These are phyloP conservation scores for Phyllosticta citriasiana DNA, from an alignment of 2,329 filamentous ascomycete species.

Conservation along the genomic window DNA sequence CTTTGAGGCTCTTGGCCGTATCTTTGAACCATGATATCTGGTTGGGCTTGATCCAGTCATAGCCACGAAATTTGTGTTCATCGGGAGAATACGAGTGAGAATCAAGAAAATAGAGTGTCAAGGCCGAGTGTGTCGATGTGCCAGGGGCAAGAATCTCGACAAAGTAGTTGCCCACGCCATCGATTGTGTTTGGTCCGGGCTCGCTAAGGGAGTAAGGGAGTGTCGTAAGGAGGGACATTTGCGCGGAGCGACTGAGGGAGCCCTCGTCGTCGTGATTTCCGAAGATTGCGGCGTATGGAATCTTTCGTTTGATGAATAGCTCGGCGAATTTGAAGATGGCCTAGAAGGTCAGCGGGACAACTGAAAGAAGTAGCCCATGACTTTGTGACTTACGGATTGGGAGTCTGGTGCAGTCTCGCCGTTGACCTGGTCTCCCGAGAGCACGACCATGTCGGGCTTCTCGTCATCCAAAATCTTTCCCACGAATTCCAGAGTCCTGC, in stretches of 20 bases:
- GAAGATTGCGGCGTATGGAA: slow-evolving; percentile 90
- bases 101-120: slow-evolving; percentile 92
- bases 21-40: slow-evolving; percentile 92
- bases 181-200: slow-evolving; percentile 71
- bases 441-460: slow-evolving; percentile 81
- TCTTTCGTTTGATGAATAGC: slow-evolving; percentile 72
- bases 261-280: slow-evolving; percentile 97
- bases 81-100: slow-evolving; percentile 88
- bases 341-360: slow-evolving; percentile 28
- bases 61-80: slow-evolving; percentile 78
- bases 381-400: slow-evolving; percentile 53
- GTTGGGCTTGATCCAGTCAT: slow-evolving; percentile 91
- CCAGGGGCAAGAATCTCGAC: slow-evolving; percentile 80
- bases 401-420: slow-evolving; percentile 86
- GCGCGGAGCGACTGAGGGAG: slow-evolving; percentile 60
- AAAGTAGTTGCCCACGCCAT: slow-evolving; percentile 90
- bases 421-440: slow-evolving; percentile 93
- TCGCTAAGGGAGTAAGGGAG: slow-evolving; percentile 84
- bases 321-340: slow-evolving; percentile 90
- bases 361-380: background rate
- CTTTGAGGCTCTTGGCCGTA: slow-evolving; percentile 56
- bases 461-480: slow-evolving; percentile 78
- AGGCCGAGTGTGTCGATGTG: slow-evolving; percentile 70
- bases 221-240: slow-evolving; percentile 79
- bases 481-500: slow-evolving; percentile 83